These are phyloP conservation scores for Novymonas esmeraldas DNA, from an alignment of 208 protist species.

Conservation along the genomic window DNA sequence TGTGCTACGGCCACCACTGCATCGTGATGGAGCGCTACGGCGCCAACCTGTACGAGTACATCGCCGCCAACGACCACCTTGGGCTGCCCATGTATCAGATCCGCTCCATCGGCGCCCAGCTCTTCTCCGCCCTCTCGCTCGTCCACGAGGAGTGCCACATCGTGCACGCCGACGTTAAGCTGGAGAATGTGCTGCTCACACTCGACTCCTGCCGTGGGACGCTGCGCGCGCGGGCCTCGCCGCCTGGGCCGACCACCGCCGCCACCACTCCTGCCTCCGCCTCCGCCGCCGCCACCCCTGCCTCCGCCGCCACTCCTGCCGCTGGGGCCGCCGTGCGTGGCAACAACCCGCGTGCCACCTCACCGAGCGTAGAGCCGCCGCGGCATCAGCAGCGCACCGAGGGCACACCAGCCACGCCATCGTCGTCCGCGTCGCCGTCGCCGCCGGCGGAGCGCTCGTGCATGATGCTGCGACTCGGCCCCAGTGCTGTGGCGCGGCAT, in stretches of 20 bases:
- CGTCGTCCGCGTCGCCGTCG: neutral
- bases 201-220: constrained; percentile 52
- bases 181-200: constrained; percentile 93
- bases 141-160: constrained; percentile 90
- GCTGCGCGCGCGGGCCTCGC: constrained; percentile 12
- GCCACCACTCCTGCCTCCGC: neutral
- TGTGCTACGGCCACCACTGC: constrained; percentile 88
- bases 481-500: constrained; percentile 14
- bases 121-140: constrained; percentile 93
- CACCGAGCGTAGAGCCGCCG: constrained; percentile 5
- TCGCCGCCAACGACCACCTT: constrained; percentile 71
- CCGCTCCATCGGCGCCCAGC: constrained; percentile 84
- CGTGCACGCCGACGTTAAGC: constrained; percentile 97
- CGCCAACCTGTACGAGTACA: constrained; percentile 93
- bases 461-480: constrained; percentile 19
- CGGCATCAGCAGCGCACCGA: constrained; percentile 21
- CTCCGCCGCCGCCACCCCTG: neutral
- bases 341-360: neutral
- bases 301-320: no score
- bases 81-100: constrained; percentile 89
- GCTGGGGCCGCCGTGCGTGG: neutral
- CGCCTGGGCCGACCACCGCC: neutral
- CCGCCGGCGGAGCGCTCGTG: constrained; percentile 19
- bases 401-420: neutral
- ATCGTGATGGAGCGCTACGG: constrained; percentile 93